A percentile compares a stretch with the other conserved stretches of the same genome.
phyloP scores from a whole-genome alignment of 2,329 filamentous ascomycete genomes.

The Periconia sp. region DNA sequence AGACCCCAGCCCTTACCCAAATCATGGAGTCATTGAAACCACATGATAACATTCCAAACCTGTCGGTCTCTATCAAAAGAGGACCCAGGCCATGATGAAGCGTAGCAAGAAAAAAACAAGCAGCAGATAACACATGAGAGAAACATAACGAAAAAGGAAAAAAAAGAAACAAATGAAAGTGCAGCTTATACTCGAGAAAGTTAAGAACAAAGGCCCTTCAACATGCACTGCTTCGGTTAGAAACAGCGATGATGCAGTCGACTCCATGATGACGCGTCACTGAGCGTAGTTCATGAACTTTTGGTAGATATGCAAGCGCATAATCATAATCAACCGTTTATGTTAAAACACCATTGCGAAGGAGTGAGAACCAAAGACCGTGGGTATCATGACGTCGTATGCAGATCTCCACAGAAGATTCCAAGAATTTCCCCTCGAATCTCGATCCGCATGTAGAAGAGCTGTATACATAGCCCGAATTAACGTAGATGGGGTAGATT shows the following conservation, averaged over 20 bases:
- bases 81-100: constrained; percentile 9
- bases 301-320: constrained; percentile 29
- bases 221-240: not conserved
- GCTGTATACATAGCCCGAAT: not conserved
- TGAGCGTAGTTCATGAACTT: constrained; percentile 19
- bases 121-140: constrained; percentile 2
- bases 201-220: constrained; percentile 3
- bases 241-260: not conserved
- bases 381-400: constrained; percentile 41
- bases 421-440: constrained; percentile 16
- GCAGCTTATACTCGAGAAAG: not conserved
- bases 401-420: constrained; percentile 14
- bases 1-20: not conserved
- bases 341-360: constrained; percentile 24
- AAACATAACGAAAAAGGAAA: constrained; percentile 11
- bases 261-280: not conserved
- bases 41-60: constrained; percentile 37
- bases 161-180: not conserved
- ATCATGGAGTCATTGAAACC: not conserved
- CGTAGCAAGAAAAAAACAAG: constrained; percentile 1
- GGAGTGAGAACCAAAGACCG: constrained; percentile 27
- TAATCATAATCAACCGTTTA: constrained; percentile 21
- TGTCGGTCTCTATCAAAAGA: constrained; percentile 7
- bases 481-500: not conserved
- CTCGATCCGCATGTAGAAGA: constrained; percentile 10